These are phyloP conservation scores for Alloascoidea hylecoeti DNA, from an alignment of 805 yeast species.

Conservation along the genomic window DNA sequence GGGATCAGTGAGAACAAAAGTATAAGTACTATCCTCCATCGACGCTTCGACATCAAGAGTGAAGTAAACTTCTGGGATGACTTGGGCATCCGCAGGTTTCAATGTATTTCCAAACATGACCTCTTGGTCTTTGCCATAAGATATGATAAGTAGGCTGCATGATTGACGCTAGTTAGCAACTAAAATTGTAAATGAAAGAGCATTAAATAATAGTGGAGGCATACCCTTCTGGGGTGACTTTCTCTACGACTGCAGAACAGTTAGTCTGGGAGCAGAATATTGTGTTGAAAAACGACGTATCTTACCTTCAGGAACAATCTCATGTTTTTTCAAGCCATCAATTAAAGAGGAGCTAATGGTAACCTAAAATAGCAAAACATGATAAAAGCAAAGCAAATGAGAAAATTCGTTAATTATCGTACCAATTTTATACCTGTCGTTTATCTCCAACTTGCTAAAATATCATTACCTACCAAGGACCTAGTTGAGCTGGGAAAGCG, in stretches of 20 bases:
- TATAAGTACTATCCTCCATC: slow-evolving; percentile 32
- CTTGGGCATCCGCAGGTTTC: slow-evolving; percentile 39
- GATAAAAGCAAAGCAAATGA: too few relatives aligned
- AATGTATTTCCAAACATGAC: slow-evolving; percentile 64
- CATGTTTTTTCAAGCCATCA: slow-evolving; percentile 15
- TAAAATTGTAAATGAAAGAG: too few relatives aligned
- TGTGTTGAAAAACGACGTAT: slow-evolving; percentile 6
- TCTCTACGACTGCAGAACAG: slow-evolving; percentile 5
- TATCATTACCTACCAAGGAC: too few relatives aligned
- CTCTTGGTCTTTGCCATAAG: slow-evolving; percentile 32
- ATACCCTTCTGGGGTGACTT: slow-evolving; percentile 15
- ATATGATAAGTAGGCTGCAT: slow-evolving; percentile 30
- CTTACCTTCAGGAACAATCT: slow-evolving; percentile 16
- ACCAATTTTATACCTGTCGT: too few relatives aligned
- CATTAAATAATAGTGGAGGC: slow-evolving; percentile 1
- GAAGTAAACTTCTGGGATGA: slow-evolving; percentile 42
- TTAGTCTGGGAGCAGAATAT: too few relatives aligned
- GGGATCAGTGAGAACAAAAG: slow-evolving; percentile 63
- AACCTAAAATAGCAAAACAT: too few relatives aligned
- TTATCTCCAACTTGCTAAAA: too few relatives aligned
- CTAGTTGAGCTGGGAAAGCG: too few relatives aligned
- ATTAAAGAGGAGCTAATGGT: slow-evolving; percentile 15
- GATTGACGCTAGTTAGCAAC: too few relatives aligned
- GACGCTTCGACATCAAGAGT: slow-evolving; percentile 30
- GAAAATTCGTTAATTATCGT: too few relatives aligned